Evolutionary conservation across 2,329 filamentous ascomycete species (phyloP).

Genomic region (Penicillium sp.): DNA sequence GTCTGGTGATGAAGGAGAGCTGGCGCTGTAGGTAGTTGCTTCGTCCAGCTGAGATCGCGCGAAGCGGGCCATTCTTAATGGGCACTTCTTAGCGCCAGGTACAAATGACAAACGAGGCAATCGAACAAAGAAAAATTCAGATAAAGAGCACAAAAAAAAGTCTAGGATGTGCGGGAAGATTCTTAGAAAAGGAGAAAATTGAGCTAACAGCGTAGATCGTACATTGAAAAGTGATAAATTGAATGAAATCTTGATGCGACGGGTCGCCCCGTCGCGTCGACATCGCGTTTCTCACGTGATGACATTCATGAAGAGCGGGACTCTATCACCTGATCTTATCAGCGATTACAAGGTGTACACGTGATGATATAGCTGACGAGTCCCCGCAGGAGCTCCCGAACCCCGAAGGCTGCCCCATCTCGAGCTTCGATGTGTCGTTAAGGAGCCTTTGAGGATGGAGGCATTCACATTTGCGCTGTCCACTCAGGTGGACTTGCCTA

Average conservation of each 20-base stretch:
- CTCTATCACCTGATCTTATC: slow-evolving; percentile 1
- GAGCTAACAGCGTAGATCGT: background rate
- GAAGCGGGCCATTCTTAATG: slow-evolving; percentile 36
- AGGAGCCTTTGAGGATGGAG: slow-evolving; percentile 66
- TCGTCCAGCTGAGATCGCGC: slow-evolving; percentile 23
- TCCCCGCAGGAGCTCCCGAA: slow-evolving; percentile 19
- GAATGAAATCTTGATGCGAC: background rate
- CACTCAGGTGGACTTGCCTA: slow-evolving; percentile 75
- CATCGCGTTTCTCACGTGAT: slow-evolving; percentile 12
- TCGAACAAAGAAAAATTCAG: slow-evolving; percentile 13
- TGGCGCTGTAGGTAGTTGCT: slow-evolving; percentile 15
- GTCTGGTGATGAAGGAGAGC: slow-evolving; percentile 38
- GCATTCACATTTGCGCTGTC: slow-evolving; percentile 95
- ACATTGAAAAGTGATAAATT: background rate
- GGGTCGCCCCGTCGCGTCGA: slow-evolving; percentile 2
- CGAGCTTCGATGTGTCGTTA: slow-evolving; percentile 9
- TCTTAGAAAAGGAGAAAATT: background rate
- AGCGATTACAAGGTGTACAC: background rate
- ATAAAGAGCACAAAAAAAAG: slow-evolving; percentile 7
- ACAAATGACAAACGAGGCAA: slow-evolving; percentile 13
- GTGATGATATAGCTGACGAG: slow-evolving; percentile 22
- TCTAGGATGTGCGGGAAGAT: background rate
- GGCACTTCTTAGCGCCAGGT: slow-evolving; percentile 21
- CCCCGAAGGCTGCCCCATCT: background rate
- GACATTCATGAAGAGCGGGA: background rate